Conservation (phyloP, 2,329 filamentous ascomycete genomes). For the Reticulascus tulasneorum region DNA sequence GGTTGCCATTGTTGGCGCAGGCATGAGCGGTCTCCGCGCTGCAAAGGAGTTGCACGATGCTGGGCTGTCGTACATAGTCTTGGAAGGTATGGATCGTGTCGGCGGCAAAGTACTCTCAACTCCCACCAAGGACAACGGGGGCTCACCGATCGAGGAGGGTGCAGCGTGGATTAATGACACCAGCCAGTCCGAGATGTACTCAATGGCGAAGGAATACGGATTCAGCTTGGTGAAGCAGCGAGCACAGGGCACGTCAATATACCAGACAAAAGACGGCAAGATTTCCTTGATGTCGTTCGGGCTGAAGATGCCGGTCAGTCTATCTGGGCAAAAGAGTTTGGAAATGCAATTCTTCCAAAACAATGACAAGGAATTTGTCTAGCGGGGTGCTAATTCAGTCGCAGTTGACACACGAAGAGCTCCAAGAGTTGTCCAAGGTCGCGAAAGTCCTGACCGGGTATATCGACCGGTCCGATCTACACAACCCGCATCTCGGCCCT, state of each 20-base stretch:
- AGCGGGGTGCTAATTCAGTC: too few species aligned
- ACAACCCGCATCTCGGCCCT: not conserved
- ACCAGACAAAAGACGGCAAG: slow-evolving; percentile 33
- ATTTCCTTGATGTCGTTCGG: too few species aligned
- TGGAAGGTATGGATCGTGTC: slow-evolving; percentile 46
- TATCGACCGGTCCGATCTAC: too few species aligned
- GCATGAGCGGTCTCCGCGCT: slow-evolving; percentile 33
- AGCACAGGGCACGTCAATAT: slow-evolving; percentile 36
- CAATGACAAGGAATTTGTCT: too few species aligned
- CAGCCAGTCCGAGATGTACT: slow-evolving; percentile 43
- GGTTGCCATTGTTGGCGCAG: slow-evolving; percentile 41
- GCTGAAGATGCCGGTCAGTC: too few species aligned
- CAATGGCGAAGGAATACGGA: slow-evolving; percentile 33
- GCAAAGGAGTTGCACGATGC: slow-evolving; percentile 28
- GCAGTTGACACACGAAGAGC: too few species aligned
- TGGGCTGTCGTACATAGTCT: slow-evolving; percentile 35
- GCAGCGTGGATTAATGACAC: slow-evolving; percentile 59
- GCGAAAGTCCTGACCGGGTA: too few species aligned
- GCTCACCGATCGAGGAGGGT: slow-evolving; percentile 42
- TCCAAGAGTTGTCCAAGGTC: too few species aligned
- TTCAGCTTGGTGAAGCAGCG: slow-evolving; percentile 45
- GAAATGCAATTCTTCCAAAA: too few species aligned
- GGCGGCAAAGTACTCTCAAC: slow-evolving; percentile 48
- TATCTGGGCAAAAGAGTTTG: too few species aligned
- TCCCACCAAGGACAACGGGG: slow-evolving; percentile 21